A percentile compares a stretch with the other conserved stretches of the same genome.
phyloP scores from a whole-genome alignment of 441 rosid genomes.

The Euphorbia schlechtendalii region DNA sequence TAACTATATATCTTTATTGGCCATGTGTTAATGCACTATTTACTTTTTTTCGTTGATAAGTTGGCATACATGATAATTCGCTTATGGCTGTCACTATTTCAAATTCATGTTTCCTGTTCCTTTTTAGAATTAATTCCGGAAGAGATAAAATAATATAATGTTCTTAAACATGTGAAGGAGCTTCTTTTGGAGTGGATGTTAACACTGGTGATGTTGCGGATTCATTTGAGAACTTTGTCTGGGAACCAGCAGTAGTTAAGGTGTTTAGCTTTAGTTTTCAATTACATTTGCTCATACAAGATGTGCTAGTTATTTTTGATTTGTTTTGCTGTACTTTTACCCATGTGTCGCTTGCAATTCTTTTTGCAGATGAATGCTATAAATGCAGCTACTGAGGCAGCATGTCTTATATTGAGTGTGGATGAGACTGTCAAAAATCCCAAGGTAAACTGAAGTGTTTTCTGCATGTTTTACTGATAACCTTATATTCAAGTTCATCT shows the following conservation, averaged over 20 bases:
- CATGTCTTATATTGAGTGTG: slow-evolving; percentile 90
- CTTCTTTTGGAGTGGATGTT: slow-evolving; percentile 91
- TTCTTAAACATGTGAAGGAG: slow-evolving; percentile 67
- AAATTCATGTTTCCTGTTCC: background rate
- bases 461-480: slow-evolving; percentile 2
- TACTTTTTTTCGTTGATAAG: no score
- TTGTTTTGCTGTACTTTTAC: background rate
- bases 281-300: background rate
- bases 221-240: slow-evolving; percentile 90
- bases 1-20: background rate
- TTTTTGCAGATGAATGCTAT: slow-evolving; percentile 79
- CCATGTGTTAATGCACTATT: background rate
- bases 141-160: background rate
- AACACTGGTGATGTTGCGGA: slow-evolving; percentile 95
- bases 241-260: slow-evolving; percentile 99
- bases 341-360: slow-evolving; percentile 1
- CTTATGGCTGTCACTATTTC: background rate
- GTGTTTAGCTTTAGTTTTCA: slow-evolving; percentile 26
- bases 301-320: no score
- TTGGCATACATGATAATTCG: background rate
- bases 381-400: slow-evolving; percentile 98
- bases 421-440: slow-evolving; percentile 99
- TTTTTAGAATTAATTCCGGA: background rate
- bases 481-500: background rate
- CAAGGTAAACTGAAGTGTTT: slow-evolving; percentile 44